phyloP scores from a whole-genome alignment of 352 stramenopile species.

The Pythium dissotocum region DNA sequence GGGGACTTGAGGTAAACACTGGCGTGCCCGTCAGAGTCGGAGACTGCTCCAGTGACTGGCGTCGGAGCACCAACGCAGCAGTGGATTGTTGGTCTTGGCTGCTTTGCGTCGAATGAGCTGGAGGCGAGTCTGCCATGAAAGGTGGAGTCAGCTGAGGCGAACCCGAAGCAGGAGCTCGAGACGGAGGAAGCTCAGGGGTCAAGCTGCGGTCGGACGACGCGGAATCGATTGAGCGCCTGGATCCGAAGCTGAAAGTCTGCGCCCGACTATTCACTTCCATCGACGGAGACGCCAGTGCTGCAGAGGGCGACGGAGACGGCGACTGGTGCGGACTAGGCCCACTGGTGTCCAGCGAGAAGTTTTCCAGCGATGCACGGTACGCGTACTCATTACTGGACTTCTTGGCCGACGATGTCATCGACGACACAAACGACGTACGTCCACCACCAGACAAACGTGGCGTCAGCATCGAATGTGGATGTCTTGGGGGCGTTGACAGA shows the following conservation, averaged over 20 bases:
- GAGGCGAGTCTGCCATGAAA: slow-evolving; percentile 30
- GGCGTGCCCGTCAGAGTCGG: slow-evolving; percentile 25
- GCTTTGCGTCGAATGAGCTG: background rate
- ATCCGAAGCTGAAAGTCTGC: slow-evolving; percentile 22
- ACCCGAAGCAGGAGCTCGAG: background rate
- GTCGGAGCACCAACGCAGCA: slow-evolving; percentile 28
- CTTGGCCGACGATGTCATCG: slow-evolving; percentile 28
- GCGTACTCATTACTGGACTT: slow-evolving; percentile 35
- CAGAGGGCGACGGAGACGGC: slow-evolving; percentile 3
- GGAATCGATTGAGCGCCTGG: slow-evolving; percentile 6
- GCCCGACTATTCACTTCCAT: slow-evolving; percentile 8
- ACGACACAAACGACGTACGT: slow-evolving; percentile 30
- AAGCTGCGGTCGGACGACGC: slow-evolving; percentile 21
- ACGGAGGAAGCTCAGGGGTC: slow-evolving; percentile 15
- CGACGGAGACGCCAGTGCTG: background rate
- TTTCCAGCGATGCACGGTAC: slow-evolving; percentile 53
- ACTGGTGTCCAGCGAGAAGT: slow-evolving; percentile 58
- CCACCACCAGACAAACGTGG: slow-evolving; percentile 35
- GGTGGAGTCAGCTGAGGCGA: slow-evolving; percentile 40
- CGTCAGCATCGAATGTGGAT: slow-evolving; percentile 60
- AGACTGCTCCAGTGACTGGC: slow-evolving; percentile 16
- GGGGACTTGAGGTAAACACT: slow-evolving; percentile 49
- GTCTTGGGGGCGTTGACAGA: slow-evolving; percentile 68
- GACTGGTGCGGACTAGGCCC: slow-evolving; percentile 14
- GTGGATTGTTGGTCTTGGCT: slow-evolving; percentile 9